Evolutionary conservation across 169 alveolate species (phyloP).

Genomic region (Plasmodium reichenowi): DNA sequence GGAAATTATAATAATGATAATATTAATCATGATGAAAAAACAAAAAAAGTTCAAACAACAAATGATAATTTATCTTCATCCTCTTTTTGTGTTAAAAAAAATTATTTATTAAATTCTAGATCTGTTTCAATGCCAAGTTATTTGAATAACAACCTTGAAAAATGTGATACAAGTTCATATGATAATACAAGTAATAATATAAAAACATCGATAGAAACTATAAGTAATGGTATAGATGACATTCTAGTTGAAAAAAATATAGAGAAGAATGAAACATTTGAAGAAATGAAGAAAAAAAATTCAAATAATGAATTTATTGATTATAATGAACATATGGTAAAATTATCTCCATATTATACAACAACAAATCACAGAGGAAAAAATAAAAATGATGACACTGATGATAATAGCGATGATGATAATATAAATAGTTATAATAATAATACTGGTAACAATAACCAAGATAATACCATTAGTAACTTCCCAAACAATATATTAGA

Average conservation of each 20-base stretch:
- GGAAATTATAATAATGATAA: constrained; percentile 2
- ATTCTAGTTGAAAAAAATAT: neutral
- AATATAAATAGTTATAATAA: neutral
- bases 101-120: neutral
- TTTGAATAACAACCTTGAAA: constrained; percentile 5
- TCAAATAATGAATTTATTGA: neutral
- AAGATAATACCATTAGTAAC: neutral
- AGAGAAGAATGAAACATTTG: neutral
- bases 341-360: neutral
- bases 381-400: constrained; percentile 18
- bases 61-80: constrained; percentile 1
- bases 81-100: neutral
- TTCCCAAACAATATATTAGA: constrained; percentile 4
- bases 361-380: neutral
- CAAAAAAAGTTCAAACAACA: constrained; percentile 4
- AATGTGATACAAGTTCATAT: constrained; percentile 10
- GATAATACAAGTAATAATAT: constrained; percentile 36
- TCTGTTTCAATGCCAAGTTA: constrained; percentile 62
- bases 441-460: neutral
- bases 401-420: constrained; percentile 1
- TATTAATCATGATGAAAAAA: constrained; percentile 11
- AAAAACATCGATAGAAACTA: constrained; percentile 42
- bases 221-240: constrained; percentile 28
- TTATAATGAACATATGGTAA: neutral
- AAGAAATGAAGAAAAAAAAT: neutral